phyloP scores from a whole-genome alignment of 164 flowering plant species.

The Magnolia sinica region DNA sequence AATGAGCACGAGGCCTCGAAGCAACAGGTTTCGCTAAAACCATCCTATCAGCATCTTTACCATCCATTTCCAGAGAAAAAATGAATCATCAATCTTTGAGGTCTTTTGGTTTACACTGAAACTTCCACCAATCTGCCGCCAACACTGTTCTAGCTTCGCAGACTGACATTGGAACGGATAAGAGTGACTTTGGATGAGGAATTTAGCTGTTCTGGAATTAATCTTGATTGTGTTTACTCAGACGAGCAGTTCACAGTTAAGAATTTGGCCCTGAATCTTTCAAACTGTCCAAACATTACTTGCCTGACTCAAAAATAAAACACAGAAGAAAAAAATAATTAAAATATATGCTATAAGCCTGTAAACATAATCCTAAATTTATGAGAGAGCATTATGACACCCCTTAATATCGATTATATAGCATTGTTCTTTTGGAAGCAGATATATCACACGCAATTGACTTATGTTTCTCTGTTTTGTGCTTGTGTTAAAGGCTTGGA shows the following conservation, averaged over 20 bases:
- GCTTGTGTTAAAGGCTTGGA: neutral
- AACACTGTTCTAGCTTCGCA: neutral
- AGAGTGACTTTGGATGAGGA: neutral
- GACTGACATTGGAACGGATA: slow-evolving; percentile 4
- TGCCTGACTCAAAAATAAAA: neutral
- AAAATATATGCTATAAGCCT: neutral
- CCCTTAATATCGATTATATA: neutral
- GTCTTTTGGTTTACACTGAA: slow-evolving; percentile 3
- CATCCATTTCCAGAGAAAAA: slow-evolving; percentile 49
- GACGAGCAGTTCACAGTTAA: slow-evolving; percentile 1
- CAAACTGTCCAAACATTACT: neutral
- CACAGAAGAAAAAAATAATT: neutral
- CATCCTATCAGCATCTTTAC: slow-evolving; percentile 54
- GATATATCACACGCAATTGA: no score
- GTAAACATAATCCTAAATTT: neutral
- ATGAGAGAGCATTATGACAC: neutral
- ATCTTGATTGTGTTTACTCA: slow-evolving; percentile 6
- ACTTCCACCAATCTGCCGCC: neutral
- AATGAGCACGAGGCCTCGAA: slow-evolving; percentile 58
- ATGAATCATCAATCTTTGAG: slow-evolving; percentile 14
- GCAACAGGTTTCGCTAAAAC: slow-evolving; percentile 82
- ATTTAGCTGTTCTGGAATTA: neutral
- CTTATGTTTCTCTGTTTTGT: neutral
- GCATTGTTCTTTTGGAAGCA: no score
- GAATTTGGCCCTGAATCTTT: neutral